Evolutionary conservation across 106 monocot species (phyloP), one percentile per base, ranked within the genome.

Genomic region (Platanthera zijinensis): DNA sequence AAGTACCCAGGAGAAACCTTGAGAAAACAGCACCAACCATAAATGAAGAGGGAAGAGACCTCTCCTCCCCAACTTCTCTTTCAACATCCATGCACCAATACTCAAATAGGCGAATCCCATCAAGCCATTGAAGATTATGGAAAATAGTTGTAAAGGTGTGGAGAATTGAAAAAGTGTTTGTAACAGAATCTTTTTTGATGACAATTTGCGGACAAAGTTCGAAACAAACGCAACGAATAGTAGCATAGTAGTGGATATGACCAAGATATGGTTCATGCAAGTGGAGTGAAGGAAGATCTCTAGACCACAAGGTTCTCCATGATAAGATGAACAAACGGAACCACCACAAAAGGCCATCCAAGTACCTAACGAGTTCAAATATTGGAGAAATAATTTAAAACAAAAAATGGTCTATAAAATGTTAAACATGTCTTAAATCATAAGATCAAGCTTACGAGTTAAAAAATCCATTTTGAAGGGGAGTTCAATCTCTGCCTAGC

Each of bases 91-190:
- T 28, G 85, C 51, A 0, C 81, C 84, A 15, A 87, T 48, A n/a
- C 71, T 80, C 0, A 91, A 49, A 81, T 91, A 91, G n/a, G 56
- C 73, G 50, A 83, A 17, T 22, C 91, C 84, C 52, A 88, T 45
- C 17, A 75, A 78, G 10, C 66, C 80, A 69, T 80, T 89, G 52
- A 71, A 83, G 9, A 69, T n/a, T 0, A 75, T 15, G 45, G 84
- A 86, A 19, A 11, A 62, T 48, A 77, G 49, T 62, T 78, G 54
- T 77, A 85, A 74, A 19, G 77, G 70, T 3, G 66, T 79, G 15
- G 70, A 73, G 22, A 74, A 54, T 6, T 51, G 49, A 69, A 77
- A 75, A 50, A 50, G 48, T 15, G 66, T 53, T 19, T 25, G 53
- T 51, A 57, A 19, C 3, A 12, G 25, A 39, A 32, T 22, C 50